Conservation (phyloP, 495 filamentous ascomycete species). For the Podospora conica region DNA sequence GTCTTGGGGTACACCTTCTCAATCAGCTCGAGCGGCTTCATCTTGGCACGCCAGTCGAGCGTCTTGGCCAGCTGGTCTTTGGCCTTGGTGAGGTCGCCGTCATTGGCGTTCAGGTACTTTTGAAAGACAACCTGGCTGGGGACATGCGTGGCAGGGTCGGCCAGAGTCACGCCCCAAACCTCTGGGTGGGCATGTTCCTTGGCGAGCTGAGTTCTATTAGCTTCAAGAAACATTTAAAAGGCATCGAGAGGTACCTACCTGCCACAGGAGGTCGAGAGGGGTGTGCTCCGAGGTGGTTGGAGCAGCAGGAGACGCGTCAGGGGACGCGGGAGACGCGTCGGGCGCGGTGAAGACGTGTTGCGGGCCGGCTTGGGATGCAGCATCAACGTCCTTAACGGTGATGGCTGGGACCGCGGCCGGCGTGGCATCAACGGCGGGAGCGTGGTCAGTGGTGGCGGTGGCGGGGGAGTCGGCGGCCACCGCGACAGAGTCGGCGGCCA, state of each 20-base stretch:
- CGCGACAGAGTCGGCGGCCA: too few relatives aligned
- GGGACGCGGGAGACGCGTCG: background rate
- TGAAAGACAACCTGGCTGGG: slow-evolving; percentile 77
- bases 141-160: slow-evolving; percentile 49
- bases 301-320: background rate
- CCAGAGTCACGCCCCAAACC: slow-evolving; percentile 69
- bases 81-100: slow-evolving; percentile 64
- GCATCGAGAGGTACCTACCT: background rate
- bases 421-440: background rate
- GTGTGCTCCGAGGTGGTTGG: background rate
- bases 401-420: background rate
- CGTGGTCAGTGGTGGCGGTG: background rate
- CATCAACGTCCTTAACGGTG: background rate
- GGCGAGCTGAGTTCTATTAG: background rate
- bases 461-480: background rate
- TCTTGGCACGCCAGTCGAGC: slow-evolving; percentile 70
- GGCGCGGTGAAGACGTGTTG: background rate
- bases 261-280: background rate
- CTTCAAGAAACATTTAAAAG: background rate
- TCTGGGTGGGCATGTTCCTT: slow-evolving; percentile 48
- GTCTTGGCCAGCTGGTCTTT: slow-evolving; percentile 70
- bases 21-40: slow-evolving; percentile 40
- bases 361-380: background rate
- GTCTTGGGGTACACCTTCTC: slow-evolving; percentile 41
- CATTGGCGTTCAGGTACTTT: slow-evolving; percentile 87